Evolutionary conservation across 2,329 filamentous ascomycete species (phyloP).

Genomic region (Sporothrix pallida): DNA sequence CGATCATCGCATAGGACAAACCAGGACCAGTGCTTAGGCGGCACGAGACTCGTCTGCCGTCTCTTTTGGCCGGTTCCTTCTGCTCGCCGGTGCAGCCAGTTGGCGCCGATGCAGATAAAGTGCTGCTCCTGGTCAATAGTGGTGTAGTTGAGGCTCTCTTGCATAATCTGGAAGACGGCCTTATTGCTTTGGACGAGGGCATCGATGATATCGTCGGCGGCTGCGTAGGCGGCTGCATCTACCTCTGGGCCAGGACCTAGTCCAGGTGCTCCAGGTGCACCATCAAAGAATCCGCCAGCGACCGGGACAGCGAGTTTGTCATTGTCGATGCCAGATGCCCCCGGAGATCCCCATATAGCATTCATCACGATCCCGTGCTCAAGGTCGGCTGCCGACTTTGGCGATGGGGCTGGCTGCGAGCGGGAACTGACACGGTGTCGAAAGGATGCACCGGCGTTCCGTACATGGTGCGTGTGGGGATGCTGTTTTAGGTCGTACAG

Average conservation of each 20-base stretch:
- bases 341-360: neutral
- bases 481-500: neutral
- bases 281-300: neutral
- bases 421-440: neutral
- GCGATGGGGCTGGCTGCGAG: neutral
- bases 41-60: constrained; percentile 46
- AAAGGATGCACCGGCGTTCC: neutral
- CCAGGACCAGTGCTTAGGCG: constrained; percentile 69
- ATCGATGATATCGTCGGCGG: neutral
- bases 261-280: constrained; percentile 11
- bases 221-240: too few species aligned
- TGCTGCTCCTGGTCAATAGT: constrained; percentile 71
- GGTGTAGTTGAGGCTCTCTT: constrained; percentile 77
- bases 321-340: neutral
- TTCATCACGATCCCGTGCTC: constrained; percentile 23
- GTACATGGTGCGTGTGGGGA: neutral
- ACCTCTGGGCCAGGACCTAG: too few species aligned
- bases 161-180: constrained; percentile 59
- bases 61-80: constrained; percentile 34
- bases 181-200: constrained; percentile 40
- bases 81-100: constrained; percentile 59
- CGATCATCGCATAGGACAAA: constrained; percentile 70
- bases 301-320: neutral
- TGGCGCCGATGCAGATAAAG: constrained; percentile 74
- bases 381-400: neutral